Conservation (phyloP, 2,329 filamentous ascomycete genomes). For the Neofusicoccum umdonicola region DNA sequence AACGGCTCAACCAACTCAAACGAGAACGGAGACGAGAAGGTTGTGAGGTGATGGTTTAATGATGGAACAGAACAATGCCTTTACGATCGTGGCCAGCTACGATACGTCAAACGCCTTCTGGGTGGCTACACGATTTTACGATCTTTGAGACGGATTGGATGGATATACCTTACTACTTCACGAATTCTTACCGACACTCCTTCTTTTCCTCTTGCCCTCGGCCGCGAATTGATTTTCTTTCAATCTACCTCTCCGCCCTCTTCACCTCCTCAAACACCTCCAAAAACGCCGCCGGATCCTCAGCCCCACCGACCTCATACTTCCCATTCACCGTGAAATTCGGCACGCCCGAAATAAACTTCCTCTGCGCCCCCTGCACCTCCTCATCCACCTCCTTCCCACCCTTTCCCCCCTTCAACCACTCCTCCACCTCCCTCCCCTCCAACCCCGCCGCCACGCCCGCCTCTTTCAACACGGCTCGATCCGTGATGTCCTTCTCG, state of each 20-base stretch:
- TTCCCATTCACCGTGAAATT: constrained; percentile 70
- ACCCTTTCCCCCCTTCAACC: constrained; percentile 45
- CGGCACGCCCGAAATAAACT: constrained; percentile 66
- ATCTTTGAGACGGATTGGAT: not conserved
- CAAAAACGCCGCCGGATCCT: constrained; percentile 67
- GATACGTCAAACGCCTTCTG: no score
- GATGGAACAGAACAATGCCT: no score
- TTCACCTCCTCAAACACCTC: constrained; percentile 63
- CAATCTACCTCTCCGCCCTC: constrained; percentile 31
- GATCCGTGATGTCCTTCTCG: constrained; percentile 48
- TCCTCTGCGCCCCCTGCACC: constrained; percentile 43
- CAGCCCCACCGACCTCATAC: constrained; percentile 68
- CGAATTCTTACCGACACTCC: not conserved
- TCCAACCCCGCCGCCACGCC: constrained; percentile 46
- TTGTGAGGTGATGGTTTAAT: not conserved
- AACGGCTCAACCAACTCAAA: not conserved
- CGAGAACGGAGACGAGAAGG: not conserved
- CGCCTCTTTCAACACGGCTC: constrained; percentile 39
- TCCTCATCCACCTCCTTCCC: constrained; percentile 47
- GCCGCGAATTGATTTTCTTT: not conserved
- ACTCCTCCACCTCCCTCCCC: constrained; percentile 42
- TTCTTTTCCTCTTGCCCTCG: not conserved
- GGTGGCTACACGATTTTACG: not conserved
- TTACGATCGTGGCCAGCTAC: no score
- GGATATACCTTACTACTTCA: not conserved